Evolutionary conservation across 441 rosid species (phyloP).

Genomic region (Erysimum pusillum): DNA sequence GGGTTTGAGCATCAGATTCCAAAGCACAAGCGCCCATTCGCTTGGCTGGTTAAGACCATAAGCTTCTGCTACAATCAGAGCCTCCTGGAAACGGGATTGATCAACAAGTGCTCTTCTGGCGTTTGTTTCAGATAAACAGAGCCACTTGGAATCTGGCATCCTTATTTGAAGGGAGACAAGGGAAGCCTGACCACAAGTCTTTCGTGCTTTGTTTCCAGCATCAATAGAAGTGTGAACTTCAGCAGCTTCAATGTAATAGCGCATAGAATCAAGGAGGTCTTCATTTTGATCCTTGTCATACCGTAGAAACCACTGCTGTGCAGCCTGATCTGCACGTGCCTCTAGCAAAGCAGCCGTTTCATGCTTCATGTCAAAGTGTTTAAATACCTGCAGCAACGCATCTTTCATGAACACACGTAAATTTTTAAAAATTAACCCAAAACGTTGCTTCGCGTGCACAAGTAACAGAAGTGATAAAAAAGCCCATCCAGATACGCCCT

Average conservation of each 20-base stretch:
- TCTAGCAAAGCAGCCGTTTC: slow-evolving; percentile 94
- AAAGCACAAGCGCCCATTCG: slow-evolving; percentile 95
- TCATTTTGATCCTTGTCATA: slow-evolving; percentile 92
- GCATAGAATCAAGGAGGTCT: slow-evolving; percentile 96
- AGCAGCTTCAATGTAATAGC: slow-evolving; percentile 94
- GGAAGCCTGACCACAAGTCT: slow-evolving; percentile 92
- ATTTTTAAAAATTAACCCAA: neutral
- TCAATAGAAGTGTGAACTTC: slow-evolving; percentile 93
- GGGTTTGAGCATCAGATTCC: slow-evolving; percentile 97
- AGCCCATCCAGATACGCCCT: slow-evolving; percentile 25
- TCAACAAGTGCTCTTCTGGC: slow-evolving; percentile 90
- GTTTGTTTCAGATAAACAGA: slow-evolving; percentile 84
- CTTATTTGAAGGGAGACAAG: slow-evolving; percentile 97
- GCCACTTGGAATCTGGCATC: slow-evolving; percentile 97
- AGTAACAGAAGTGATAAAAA: slow-evolving; percentile 8
- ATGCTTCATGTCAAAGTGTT: slow-evolving; percentile 97
- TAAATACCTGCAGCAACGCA: slow-evolving; percentile 76
- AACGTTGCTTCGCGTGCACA: slow-evolving; percentile 18
- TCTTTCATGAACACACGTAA: slow-evolving; percentile 4
- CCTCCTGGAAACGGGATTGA: slow-evolving; percentile 95
- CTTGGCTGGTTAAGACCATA: slow-evolving; percentile 94
- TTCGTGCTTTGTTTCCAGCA: slow-evolving; percentile 92
- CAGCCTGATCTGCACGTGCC: slow-evolving; percentile 82
- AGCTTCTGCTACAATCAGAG: slow-evolving; percentile 97
- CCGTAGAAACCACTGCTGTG: slow-evolving; percentile 78